Evolutionary conservation across 2,329 filamentous ascomycete genomes (phyloP).

Genomic region (Nothophaeocryptopus gaeumannii): DNA sequence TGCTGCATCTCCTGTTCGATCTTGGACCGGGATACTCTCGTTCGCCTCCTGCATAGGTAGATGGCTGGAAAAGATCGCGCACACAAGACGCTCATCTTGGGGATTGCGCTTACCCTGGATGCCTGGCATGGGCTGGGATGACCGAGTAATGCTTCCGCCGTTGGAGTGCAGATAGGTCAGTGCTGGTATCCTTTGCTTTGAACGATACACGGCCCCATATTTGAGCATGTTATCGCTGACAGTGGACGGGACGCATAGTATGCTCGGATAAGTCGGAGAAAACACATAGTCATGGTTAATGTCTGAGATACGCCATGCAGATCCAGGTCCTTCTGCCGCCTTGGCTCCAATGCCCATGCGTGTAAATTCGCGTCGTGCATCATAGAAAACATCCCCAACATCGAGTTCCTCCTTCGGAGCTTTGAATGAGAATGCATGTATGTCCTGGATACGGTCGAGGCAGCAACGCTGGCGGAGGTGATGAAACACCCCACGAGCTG

Average conservation of each 20-base stretch:
- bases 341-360: constrained; percentile 85
- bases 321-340: constrained; percentile 55
- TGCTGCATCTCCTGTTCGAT: too few relatives aligned
- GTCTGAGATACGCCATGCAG: constrained; percentile 82
- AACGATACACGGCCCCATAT: constrained; percentile 86
- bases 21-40: not conserved
- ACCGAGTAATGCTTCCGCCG: constrained; percentile 93
- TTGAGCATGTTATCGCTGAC: constrained; percentile 98
- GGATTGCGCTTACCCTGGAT: constrained; percentile 80
- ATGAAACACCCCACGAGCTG: constrained; percentile 80
- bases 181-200: constrained; percentile 80
- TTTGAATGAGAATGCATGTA: constrained; percentile 86
- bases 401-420: constrained; percentile 62
- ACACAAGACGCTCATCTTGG: constrained; percentile 90
- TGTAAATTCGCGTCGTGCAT: constrained; percentile 79
- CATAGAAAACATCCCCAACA: constrained; percentile 80
- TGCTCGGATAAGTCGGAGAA: constrained; percentile 84
- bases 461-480: constrained; percentile 78
- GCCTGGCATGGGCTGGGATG: constrained; percentile 86
- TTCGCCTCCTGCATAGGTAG: not conserved
- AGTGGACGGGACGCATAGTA: constrained; percentile 78
- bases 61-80: constrained; percentile 79
- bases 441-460: constrained; percentile 76
- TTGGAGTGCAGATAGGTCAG: constrained; percentile 96
- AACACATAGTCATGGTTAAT: constrained; percentile 91